Percentiles rank a stretch among this genome's conserved stretches.
Conservation (phyloP, 371 early-diverging fungal genomes). For the Zopfochytrium polystomum region DNA sequence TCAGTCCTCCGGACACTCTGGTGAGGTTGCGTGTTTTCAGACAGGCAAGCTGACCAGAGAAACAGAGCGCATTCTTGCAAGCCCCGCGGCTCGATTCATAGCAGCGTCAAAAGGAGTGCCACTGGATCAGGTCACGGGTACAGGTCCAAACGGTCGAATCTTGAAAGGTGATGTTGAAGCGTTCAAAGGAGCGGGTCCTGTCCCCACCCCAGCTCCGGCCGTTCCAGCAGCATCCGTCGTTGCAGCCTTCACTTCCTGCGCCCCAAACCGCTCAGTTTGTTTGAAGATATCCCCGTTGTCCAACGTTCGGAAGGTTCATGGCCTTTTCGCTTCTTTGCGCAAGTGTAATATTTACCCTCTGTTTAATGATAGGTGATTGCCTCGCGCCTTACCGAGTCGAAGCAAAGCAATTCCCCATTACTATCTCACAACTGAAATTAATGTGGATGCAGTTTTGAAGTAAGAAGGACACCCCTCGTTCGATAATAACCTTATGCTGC, state of each 20-base stretch:
- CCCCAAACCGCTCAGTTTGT: constrained; percentile 39
- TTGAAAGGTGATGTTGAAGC: constrained; percentile 86
- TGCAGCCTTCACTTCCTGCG: constrained; percentile 27
- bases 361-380: too few relatives aligned
- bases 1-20: neutral
- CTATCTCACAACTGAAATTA: constrained; percentile 86
- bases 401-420: constrained; percentile 93
- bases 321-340: too few relatives aligned
- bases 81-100: constrained; percentile 85
- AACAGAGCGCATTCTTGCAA: constrained; percentile 81
- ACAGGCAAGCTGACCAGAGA: too few relatives aligned
- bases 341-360: too few relatives aligned
- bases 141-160: constrained; percentile 90
- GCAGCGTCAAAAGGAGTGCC: constrained; percentile 81
- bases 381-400: constrained; percentile 47
- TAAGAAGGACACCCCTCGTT: constrained; percentile 18
- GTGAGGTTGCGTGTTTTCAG: constrained; percentile 18
- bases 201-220: constrained; percentile 23
- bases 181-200: constrained; percentile 46
- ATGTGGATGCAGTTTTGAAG: constrained; percentile 81
- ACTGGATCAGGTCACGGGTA: constrained; percentile 74
- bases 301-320: constrained; percentile 94
- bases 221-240: constrained; percentile 33
- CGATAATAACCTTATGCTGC: neutral
- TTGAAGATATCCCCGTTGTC: constrained; percentile 78